Evolutionary conservation across 495 filamentous ascomycete genomes (phyloP).

Genomic region (Neurospora sp.): DNA sequence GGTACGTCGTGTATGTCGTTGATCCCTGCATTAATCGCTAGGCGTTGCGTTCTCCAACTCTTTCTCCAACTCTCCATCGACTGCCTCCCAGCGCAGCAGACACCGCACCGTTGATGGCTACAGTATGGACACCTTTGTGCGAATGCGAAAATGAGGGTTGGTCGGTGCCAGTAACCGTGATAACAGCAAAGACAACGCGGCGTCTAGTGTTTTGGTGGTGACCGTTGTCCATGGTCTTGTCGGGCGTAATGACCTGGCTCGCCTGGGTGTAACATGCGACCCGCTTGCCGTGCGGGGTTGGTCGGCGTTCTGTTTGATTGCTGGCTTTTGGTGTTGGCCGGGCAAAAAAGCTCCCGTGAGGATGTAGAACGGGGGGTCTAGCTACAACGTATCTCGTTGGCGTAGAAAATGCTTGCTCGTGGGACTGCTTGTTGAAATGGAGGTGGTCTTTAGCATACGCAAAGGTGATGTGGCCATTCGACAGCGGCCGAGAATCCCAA

Average conservation of each 20-base stretch:
- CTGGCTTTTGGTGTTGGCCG: not conserved
- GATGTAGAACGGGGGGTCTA: no score
- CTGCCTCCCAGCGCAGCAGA: not conserved
- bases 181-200: not conserved
- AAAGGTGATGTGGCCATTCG: no score
- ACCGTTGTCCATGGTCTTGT: not conserved
- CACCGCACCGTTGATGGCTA: not conserved
- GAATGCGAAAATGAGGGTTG: not conserved
- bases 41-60: not conserved
- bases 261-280: not conserved
- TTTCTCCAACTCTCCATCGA: not conserved
- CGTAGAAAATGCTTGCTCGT: no score
- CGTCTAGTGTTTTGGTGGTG: not conserved
- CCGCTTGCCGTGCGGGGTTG: not conserved
- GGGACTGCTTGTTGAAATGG: no score
- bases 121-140: not conserved
- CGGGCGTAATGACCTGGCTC: no score
- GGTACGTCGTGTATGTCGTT: not conserved
- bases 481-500: no score
- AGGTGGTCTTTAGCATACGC: no score
- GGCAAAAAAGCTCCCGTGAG: no score
- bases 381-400: no score
- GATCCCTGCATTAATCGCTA: not conserved
- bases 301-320: no score
- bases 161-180: not conserved